phyloP scores from a whole-genome alignment of 768 basidiomycete genomes.

The Kockovaella imperatae region DNA sequence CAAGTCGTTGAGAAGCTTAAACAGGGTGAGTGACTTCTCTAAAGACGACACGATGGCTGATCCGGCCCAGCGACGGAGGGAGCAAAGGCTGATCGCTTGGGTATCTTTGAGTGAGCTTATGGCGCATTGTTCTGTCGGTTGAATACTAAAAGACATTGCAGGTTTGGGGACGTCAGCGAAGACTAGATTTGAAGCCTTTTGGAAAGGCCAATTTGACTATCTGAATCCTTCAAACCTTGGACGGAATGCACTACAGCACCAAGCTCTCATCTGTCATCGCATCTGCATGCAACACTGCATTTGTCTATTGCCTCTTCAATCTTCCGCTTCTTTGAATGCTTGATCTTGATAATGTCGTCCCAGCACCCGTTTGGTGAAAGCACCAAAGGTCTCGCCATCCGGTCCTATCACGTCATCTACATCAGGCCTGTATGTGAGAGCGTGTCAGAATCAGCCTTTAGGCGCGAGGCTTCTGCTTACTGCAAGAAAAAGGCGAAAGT shows the following conservation, averaged over 20 bases:
- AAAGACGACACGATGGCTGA: no score
- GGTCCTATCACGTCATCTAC: conserved; percentile 64
- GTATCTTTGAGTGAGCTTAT: conserved; percentile 43
- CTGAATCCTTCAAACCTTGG: no score
- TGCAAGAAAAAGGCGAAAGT: conserved; percentile 54
- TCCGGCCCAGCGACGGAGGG: conserved; percentile 36
- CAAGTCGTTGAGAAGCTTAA: conserved; percentile 39
- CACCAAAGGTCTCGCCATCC: conserved; percentile 68
- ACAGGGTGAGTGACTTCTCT: conserved; percentile 25
- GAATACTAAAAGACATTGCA: conserved; percentile 5
- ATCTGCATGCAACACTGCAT: not conserved
- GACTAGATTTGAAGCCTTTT: no score
- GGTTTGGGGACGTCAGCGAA: conserved; percentile 43
- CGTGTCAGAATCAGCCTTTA: not conserved
- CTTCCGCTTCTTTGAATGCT: conserved; percentile 4
- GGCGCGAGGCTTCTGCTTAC: conserved; percentile 32
- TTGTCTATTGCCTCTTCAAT: not conserved
- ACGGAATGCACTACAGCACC: no score
- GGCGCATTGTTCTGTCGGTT: not conserved
- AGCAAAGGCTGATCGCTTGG: conserved; percentile 41
- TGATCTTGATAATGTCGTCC: conserved; percentile 52
- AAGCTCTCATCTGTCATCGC: not conserved
- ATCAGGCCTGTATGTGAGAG: conserved; percentile 67
- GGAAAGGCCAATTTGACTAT: no score
- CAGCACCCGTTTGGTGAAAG: conserved; percentile 79